A percentile compares a stretch with the other conserved stretches of the same genome.
These are phyloP conservation scores for Metahyphopichia silvanorum DNA, from an alignment of 805 yeast genomes.

Conservation along the genomic window DNA sequence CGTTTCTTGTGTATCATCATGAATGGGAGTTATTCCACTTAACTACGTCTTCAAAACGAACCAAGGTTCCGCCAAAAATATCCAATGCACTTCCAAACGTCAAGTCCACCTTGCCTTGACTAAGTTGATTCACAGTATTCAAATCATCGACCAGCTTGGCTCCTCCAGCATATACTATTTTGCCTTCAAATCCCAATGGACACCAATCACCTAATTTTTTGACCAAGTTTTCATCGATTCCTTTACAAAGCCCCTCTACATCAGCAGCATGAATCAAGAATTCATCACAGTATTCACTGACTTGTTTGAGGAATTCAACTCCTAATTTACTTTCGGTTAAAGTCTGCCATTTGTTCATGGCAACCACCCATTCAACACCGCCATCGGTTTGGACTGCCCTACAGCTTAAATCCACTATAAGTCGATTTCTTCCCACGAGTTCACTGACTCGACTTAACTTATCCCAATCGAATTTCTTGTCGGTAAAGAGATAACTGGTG, in stretches of 20 bases:
- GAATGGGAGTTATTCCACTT: constrained; percentile 54
- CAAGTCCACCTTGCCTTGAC: constrained; percentile 82
- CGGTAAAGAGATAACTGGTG: constrained; percentile 88
- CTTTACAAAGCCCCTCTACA: constrained; percentile 94
- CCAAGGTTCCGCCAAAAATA: constrained; percentile 87
- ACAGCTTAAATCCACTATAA: constrained; percentile 92
- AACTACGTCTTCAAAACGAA: constrained; percentile 71
- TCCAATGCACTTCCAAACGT: constrained; percentile 93
- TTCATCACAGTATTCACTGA: constrained; percentile 74
- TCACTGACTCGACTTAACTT: constrained; percentile 50
- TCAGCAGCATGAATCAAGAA: constrained; percentile 97
- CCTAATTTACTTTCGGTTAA: constrained; percentile 64
- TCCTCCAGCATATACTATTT: constrained; percentile 96
- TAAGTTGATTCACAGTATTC: constrained; percentile 58
- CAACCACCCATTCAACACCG: constrained; percentile 74
- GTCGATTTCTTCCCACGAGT: constrained; percentile 57
- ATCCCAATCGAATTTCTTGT: constrained; percentile 39
- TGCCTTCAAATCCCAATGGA: constrained; percentile 48
- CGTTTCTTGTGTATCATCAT: background rate
- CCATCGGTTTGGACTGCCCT: constrained; percentile 33
- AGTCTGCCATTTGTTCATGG: constrained; percentile 97
- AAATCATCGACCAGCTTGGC: constrained; percentile 76
- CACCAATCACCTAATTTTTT: constrained; percentile 74
- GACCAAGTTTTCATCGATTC: constrained; percentile 84
- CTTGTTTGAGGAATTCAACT: constrained; percentile 46